Percentiles rank a stretch among this genome's conserved stretches.
phyloP scores from a whole-genome alignment of 257 asterid species.

The Nicotiana obtusifolia region DNA sequence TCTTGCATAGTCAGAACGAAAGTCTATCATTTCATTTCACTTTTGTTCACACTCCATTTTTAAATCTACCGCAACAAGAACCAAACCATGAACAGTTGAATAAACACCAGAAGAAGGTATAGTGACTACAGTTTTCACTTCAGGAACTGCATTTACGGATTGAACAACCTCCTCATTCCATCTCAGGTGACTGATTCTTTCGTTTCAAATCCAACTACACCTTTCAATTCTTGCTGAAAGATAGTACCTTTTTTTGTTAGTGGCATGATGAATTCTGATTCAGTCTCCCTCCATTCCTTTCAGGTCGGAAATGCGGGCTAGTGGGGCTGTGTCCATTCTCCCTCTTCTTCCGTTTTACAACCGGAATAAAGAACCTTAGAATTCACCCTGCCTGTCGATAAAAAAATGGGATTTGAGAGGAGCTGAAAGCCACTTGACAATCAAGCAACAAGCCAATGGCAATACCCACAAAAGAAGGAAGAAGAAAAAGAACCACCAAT shows the following conservation, averaged over 20 bases:
- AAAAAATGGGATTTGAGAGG: too few species aligned
- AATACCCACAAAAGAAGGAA: conserved; percentile 1
- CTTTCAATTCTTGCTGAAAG: background rate
- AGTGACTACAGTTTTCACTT: too few species aligned
- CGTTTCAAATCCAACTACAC: background rate
- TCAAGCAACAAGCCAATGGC: conserved; percentile 16
- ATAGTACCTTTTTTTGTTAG: background rate
- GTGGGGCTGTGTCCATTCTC: too few species aligned
- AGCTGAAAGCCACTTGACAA: background rate
- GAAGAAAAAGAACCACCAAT: conserved; percentile 32
- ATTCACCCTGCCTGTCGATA: too few species aligned
- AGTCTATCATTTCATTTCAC: background rate
- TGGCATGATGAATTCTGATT: conserved; percentile 36
- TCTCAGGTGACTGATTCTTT: background rate
- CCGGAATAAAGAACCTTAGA: too few species aligned
- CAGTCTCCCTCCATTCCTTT: conserved; percentile 16
- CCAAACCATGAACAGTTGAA: background rate
- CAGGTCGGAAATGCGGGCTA: too few species aligned
- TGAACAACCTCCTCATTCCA: background rate
- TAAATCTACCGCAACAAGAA: background rate
- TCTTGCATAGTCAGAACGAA: background rate
- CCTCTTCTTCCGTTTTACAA: too few species aligned
- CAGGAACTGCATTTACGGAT: background rate
- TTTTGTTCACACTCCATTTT: background rate
- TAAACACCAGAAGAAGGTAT: too few species aligned